These are phyloP conservation scores for Periglandula ipomoeae DNA, from an alignment of 2,329 filamentous ascomycete genomes.

Conservation along the genomic window DNA sequence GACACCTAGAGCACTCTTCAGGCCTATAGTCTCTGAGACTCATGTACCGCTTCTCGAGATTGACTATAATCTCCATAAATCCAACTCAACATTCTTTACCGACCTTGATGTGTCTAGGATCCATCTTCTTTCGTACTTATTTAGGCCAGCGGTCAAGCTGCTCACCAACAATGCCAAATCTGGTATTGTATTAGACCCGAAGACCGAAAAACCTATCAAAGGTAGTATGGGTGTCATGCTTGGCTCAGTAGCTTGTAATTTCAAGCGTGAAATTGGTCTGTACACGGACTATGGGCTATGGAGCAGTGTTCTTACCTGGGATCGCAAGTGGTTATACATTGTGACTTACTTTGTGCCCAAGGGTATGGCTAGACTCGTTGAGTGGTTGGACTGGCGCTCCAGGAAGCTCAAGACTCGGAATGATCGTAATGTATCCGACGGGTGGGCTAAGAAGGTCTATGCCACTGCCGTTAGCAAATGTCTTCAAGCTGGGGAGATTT, in stretches of 20 bases:
- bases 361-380: slow-evolving; percentile 38
- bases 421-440: too few species aligned
- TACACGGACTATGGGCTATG: slow-evolving; percentile 66
- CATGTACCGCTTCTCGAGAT: slow-evolving; percentile 65
- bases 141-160: slow-evolving; percentile 31
- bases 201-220: slow-evolving; percentile 37
- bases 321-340: slow-evolving; percentile 74
- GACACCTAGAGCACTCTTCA: slow-evolving; percentile 54
- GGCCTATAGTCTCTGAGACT: slow-evolving; percentile 56
- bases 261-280: slow-evolving; percentile 63
- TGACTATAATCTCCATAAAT: slow-evolving; percentile 81
- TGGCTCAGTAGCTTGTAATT: slow-evolving; percentile 66
- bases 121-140: slow-evolving; percentile 64
- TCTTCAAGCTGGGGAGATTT: slow-evolving; percentile 70
- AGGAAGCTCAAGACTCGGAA: too few species aligned
- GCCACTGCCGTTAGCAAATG: slow-evolving; percentile 49
- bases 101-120: slow-evolving; percentile 79
- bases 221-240: slow-evolving; percentile 55
- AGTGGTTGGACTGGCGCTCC: too few species aligned
- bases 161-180: slow-evolving; percentile 8
- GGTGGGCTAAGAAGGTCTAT: slow-evolving; percentile 25
- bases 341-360: slow-evolving; percentile 63
- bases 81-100: slow-evolving; percentile 75
- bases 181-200: slow-evolving; percentile 37
- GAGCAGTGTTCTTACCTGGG: slow-evolving; percentile 62